These are phyloP conservation scores for Naganishia randhawae DNA, from an alignment of 768 basidiomycete species.

Conservation along the genomic window DNA sequence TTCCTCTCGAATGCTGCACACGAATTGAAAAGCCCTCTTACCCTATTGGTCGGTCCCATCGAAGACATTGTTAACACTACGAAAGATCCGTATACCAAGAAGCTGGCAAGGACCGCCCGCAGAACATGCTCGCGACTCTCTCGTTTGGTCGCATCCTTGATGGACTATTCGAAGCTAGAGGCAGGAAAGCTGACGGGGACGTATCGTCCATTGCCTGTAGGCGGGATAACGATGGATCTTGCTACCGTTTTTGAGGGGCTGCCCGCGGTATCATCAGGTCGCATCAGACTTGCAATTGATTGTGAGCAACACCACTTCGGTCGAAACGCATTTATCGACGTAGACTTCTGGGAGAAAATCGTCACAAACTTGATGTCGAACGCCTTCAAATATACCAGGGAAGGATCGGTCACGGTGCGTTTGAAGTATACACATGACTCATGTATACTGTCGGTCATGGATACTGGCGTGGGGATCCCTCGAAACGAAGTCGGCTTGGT, in stretches of 20 bases:
- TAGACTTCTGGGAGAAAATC: conserved; percentile 24
- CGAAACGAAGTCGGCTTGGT: conserved; percentile 39
- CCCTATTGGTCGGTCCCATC: conserved; percentile 42
- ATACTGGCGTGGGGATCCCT: conserved; percentile 54
- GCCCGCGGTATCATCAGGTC: background rate
- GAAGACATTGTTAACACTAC: conserved; percentile 38
- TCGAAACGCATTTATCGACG: conserved; percentile 23
- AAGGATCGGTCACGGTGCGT: conserved; percentile 49
- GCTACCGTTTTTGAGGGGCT: conserved; percentile 46
- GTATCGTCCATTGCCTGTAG: conserved; percentile 47
- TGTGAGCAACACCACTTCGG: conserved; percentile 30
- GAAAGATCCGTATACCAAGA: conserved; percentile 7
- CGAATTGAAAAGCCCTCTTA: conserved; percentile 43
- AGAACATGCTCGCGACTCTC: conserved; percentile 50
- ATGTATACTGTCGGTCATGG: conserved; percentile 48
- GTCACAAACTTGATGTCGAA: conserved; percentile 40
- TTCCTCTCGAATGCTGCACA: conserved; percentile 48
- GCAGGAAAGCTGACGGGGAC: conserved; percentile 44
- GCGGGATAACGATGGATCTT: conserved; percentile 46
- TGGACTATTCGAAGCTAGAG: conserved; percentile 53
- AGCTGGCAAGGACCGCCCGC: conserved; percentile 31
- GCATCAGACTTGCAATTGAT: conserved; percentile 32
- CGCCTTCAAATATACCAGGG: conserved; percentile 48
- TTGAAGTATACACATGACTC: conserved; percentile 38
- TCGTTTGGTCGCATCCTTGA: conserved; percentile 51